Base-by-base conservation (phyloP, 1,139 yeast genomes). In the Magnusiomyces paraingens region DNA sequence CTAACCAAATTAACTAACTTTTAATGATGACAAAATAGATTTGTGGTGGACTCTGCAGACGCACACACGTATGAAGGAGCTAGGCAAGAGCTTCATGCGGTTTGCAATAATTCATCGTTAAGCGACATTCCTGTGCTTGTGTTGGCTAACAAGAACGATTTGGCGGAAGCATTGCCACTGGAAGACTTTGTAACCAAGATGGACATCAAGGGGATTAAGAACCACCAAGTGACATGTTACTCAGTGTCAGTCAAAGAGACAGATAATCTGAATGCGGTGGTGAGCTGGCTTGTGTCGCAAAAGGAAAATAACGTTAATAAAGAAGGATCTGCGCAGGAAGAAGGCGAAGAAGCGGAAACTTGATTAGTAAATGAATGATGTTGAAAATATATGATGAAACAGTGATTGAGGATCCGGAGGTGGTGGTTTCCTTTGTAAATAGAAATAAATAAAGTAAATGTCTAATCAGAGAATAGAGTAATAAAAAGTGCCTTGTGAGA, bases 181-280 rank as follows among this genome's bases (percentile, higher is more conserved):
- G 74, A 71, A 53, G 62, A 66, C 44, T 64, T 69, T 43, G 68
- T 70, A 49, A 65, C 66, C 38, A 52, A 53, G 36, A 59, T 71
- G 60, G 71, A 68, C 46, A 61, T 71, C 43, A 64, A 66, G 50
- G 54, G 63, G 14, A 67, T 70, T 41, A 62, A 61, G 38, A 69
- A 67, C 50, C 60, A 73, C 42, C 72, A 68, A 47, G 70, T 71
- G 15, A 62, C 71, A 15, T 70, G 74, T 60, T 71, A 71, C 54
- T 69, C 73, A n/a, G 68, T 71, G 36, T 68, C 73, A 6, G 74
- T 70, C 48, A 71, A 71, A 58, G 70, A 70, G 47, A 66, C 67
- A 17, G 65, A 63, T 44, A 71, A 71, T 54, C 62, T 71, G 50
- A 70, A 65, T 52, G 62, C 72, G 3, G 74, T 71, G 36, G 55